A percentile compares a stretch with the other conserved stretches of the same genome.
Evolutionary conservation across 257 asterid genomes (phyloP).

Genomic region (Solanum bulbocastanum): DNA sequence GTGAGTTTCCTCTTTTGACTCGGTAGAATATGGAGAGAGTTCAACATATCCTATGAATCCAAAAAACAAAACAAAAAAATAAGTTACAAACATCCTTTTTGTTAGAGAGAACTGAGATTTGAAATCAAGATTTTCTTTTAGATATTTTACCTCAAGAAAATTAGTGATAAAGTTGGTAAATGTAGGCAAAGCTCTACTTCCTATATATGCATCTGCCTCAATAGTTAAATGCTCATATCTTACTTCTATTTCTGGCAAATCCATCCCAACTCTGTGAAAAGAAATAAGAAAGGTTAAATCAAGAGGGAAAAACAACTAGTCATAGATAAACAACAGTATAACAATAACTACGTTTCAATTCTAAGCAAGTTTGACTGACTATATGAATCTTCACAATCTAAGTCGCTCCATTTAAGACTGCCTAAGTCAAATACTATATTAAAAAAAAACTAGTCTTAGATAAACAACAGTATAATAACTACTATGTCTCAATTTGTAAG

Average conservation of each 20-base stretch:
- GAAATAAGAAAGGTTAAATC: neutral
- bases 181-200: neutral
- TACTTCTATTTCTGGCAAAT: neutral
- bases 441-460: neutral
- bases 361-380: neutral
- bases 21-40: conserved; percentile 32
- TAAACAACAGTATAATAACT: neutral
- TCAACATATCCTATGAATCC: neutral
- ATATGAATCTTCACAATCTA: neutral
- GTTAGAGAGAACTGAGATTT: neutral
- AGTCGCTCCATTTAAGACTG: neutral
- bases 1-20: conserved; percentile 40
- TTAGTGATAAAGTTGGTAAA: neutral
- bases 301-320: neutral
- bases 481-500: neutral
- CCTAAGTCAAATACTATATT: neutral
- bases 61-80: neutral
- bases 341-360: neutral
- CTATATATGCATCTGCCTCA: neutral
- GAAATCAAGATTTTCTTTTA: neutral
- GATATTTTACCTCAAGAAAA: neutral
- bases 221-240: neutral
- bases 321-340: neutral
- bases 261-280: neutral
- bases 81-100: neutral